These are phyloP conservation scores for Metschnikowia noctiluminum DNA, from an alignment of 805 yeast species.

Conservation along the genomic window DNA sequence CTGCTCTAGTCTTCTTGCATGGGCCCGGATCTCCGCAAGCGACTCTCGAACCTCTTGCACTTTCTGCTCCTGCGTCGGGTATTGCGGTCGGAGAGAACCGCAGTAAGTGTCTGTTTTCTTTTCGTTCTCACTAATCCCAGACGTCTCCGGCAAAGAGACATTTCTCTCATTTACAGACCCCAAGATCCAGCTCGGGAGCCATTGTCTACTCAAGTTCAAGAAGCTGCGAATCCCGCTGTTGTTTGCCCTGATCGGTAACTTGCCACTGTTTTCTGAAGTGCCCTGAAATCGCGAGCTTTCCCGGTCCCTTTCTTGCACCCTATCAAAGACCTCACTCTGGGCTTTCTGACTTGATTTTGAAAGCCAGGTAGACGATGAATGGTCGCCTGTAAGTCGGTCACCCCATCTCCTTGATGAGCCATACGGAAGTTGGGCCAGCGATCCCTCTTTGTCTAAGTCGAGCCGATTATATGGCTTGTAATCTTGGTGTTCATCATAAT, in stretches of 20 bases:
- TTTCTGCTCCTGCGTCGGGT: not conserved
- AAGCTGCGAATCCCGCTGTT: no score
- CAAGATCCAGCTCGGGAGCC: not conserved
- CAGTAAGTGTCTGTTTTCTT: no score
- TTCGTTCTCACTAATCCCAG: no score
- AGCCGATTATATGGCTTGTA: not conserved
- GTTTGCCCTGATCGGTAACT: no score
- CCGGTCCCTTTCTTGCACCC: not conserved
- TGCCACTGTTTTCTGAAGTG: not conserved
- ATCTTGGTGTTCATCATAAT: not conserved
- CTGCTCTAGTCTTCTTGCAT: not conserved
- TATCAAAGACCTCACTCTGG: not conserved
- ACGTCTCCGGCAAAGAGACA: not conserved
- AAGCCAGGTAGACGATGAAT: no score
- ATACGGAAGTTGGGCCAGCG: no score
- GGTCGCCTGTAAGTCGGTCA: no score
- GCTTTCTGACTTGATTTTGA: no score
- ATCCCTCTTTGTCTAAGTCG: not conserved
- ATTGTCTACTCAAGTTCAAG: not conserved
- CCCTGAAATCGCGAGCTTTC: not conserved
- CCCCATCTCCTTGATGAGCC: no score
- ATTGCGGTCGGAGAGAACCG: not conserved
- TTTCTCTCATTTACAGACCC: not conserved
- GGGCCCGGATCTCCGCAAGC: slow-evolving; percentile 1
- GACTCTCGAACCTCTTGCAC: not conserved